phyloP scores from a whole-genome alignment of 2,329 filamentous ascomycete genomes.

The Knufia fluminis region DNA sequence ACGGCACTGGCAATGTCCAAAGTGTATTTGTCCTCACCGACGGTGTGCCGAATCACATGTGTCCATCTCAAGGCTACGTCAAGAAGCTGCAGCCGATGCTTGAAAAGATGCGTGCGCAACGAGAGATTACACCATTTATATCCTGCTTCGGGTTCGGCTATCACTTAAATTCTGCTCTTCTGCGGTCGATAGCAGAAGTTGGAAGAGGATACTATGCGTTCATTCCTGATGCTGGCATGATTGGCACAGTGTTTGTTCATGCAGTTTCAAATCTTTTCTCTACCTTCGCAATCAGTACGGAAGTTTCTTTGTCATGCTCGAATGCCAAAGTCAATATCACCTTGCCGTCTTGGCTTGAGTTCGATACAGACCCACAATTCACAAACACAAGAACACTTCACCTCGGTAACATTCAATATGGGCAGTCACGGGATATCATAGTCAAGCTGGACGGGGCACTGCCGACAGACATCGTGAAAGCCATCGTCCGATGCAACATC shows the following conservation, averaged over 20 bases:
- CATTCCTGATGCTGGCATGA: conserved; percentile 54
- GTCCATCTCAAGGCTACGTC: conserved; percentile 46
- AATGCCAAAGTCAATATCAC: not conserved
- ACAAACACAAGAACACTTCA: conserved; percentile 12
- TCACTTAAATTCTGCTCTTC: conserved; percentile 40
- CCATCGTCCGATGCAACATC: conserved; percentile 18
- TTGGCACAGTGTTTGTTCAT: conserved; percentile 52
- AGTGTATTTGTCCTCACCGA: conserved; percentile 29
- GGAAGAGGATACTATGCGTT: conserved; percentile 51
- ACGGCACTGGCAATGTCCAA: conserved; percentile 24
- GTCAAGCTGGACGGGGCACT: conserved; percentile 28
- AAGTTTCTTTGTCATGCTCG: conserved; percentile 31
- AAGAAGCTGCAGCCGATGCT: conserved; percentile 39
- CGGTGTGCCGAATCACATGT: conserved; percentile 45
- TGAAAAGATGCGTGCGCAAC: conserved; percentile 15
- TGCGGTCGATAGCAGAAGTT: conserved; percentile 52
- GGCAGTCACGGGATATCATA: conserved; percentile 51
- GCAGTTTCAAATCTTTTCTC: conserved; percentile 53
- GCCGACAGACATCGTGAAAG: conserved; percentile 25
- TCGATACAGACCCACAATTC: conserved; percentile 1
- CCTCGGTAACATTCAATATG: conserved; percentile 48
- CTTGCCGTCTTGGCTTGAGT: not conserved
- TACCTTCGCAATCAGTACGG: conserved; percentile 45
- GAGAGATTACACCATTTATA: conserved; percentile 24
- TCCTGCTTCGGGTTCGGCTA: conserved; percentile 51